Base-by-base conservation (phyloP, 306 rosid species). In the Fragaria vesca region DNA sequence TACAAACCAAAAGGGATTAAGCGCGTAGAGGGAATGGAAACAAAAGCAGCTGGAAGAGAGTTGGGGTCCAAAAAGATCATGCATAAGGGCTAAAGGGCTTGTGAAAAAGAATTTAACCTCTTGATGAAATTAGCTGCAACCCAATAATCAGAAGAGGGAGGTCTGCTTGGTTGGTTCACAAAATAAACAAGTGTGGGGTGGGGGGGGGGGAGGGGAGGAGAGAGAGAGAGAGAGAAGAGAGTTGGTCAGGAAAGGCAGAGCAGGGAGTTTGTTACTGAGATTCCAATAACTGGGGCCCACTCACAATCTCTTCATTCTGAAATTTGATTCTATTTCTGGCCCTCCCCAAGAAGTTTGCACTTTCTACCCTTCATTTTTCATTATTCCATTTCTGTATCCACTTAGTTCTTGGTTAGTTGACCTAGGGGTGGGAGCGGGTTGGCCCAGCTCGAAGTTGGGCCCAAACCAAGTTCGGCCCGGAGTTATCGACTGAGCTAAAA, bases 281-380 rank as follows among this genome's bases (percentile, higher is more conserved):
- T 45, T 45, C 48, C 48, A 45, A 45, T 45, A 15, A 45, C 48
- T 10, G 48, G 13, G 48, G 13, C 79, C 86, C 83, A 74, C 79
- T 78, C 80, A 75, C 69, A 71, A 58, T 83, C 81, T 76, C 80
- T 73, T 9, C 81, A 58, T 75, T 67, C 48, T 30, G 45, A 42
- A 60, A 60, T 60, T 60, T 43, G 73, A 46, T 78, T 51, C 69
- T 48, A 9, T 50, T 16, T 16, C 55, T 32, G 15, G 38, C 68
- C 6, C 6, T 48, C 54, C 20, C 1, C 52, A 48, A 48, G 38
- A 15, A 36, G 36, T 43, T 63, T 69, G 26, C 12, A 8, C 11
- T 20, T 50, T 73, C 40, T 24, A 15, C 40, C 46, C 30, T 15
- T 17, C 6, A 71, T 54, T 28, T 58, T 18, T 34, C 71, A 4